These are phyloP conservation scores for Acorus calamus DNA, from an alignment of 106 monocot species.

Conservation along the genomic window DNA sequence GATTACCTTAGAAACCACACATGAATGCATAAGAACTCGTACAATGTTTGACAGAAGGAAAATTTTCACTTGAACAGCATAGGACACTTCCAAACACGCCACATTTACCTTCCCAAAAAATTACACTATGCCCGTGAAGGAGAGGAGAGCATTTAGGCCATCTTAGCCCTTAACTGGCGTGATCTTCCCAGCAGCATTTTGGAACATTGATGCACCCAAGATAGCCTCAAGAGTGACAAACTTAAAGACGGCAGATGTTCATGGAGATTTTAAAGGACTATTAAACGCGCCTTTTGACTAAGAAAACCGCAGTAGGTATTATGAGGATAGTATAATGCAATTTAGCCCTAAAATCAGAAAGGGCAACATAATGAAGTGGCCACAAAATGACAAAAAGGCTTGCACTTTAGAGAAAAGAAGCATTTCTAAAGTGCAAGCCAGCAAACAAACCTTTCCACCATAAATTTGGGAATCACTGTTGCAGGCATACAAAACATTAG, in stretches of 20 bases:
- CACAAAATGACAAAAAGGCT: slow-evolving; percentile 11
- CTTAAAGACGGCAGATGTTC: slow-evolving; percentile 21
- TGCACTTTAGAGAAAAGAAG: slow-evolving; percentile 17
- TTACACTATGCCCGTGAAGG: slow-evolving; percentile 33
- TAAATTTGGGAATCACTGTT: slow-evolving; percentile 29
- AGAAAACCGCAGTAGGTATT: slow-evolving; percentile 11
- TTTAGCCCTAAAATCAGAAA: slow-evolving; percentile 11
- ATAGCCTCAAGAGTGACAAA: slow-evolving; percentile 39
- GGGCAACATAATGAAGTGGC: neutral
- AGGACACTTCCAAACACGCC: slow-evolving; percentile 32
- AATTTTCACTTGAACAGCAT: slow-evolving; percentile 10
- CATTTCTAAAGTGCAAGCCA: slow-evolving; percentile 26
- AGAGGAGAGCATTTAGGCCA: slow-evolving; percentile 28
- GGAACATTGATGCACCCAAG: slow-evolving; percentile 39
- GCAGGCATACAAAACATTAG: slow-evolving; percentile 29
- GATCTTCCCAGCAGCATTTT: slow-evolving; percentile 53
- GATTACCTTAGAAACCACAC: neutral
- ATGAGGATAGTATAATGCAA: slow-evolving; percentile 11
- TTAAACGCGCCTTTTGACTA: slow-evolving; percentile 21
- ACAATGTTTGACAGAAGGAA: neutral
- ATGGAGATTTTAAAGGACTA: slow-evolving; percentile 28
- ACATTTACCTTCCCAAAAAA: slow-evolving; percentile 63
- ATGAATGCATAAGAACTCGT: neutral
- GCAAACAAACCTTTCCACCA: slow-evolving; percentile 47
- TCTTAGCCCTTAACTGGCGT: slow-evolving; percentile 26